Base-by-base conservation (phyloP, 2,329 filamentous ascomycete genomes). In the Tympanopsis confertula region DNA sequence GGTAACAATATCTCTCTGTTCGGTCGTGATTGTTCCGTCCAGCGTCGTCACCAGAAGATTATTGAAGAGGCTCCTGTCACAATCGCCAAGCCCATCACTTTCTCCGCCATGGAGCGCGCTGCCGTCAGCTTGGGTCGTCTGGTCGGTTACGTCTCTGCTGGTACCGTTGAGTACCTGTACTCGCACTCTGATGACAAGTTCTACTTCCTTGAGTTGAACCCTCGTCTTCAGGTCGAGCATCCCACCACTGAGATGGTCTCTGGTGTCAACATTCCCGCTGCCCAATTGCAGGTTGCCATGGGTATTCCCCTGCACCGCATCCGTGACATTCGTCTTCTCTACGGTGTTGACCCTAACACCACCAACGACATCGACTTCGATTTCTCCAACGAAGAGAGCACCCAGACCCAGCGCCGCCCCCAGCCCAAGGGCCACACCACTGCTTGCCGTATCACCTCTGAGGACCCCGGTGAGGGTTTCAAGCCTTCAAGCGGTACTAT, bases 1-100 rank as follows among this genome's bases (percentile, higher is more conserved):
- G 91, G 93, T 56, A 95, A 98, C 76, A 96, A 96, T 68, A 95
- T 98, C 57, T 98, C 91, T 5, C 78, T 98, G 37, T 98, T 96
- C 52, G 91, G 91, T 55, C 82, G 91, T 78, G 91, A 98, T 68
- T 98, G 91, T 60, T 98, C 91, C 49, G 91, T 98, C 13, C 91
- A 98, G 69, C 79, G 91, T 62, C 79, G 91, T 59, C 93, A 98
- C 65, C 93, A 98, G 64, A 98, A 98, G 73, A 98, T 98, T 61
- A 98, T 98, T 46, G 91, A 98, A 62, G 91, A 98, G 63, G 91
- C 91, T 4, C 91, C 91, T 26, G 93, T 96, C 48, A 98, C 91
- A 26, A 94, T 98, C 48, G 93, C 91, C 38, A 91, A 86, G 61
- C 68, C 78, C 36, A 69, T 75, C 45, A 95, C 88, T 37, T 98